Conservation (phyloP, 1,284 basidiomycete genomes). For the Ustilago esculenta region DNA sequence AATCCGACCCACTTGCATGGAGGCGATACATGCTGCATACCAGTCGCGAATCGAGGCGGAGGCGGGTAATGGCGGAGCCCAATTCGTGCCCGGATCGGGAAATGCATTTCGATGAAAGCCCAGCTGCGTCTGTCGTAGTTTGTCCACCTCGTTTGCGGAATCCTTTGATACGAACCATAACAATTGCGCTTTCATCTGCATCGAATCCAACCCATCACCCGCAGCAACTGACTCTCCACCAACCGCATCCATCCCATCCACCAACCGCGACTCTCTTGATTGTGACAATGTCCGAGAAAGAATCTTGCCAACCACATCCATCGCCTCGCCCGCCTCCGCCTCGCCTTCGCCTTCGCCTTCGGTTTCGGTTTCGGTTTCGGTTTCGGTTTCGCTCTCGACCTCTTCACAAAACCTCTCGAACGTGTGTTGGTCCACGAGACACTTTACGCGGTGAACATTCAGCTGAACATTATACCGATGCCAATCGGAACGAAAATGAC, state of each 20-base stretch:
- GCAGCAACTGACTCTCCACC: slow-evolving; percentile 59
- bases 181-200: slow-evolving; percentile 70
- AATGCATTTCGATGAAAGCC: slow-evolving; percentile 85
- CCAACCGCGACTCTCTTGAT: neutral
- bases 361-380: slow-evolving; percentile 47
- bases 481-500: slow-evolving; percentile 94
- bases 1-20: slow-evolving; percentile 64
- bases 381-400: slow-evolving; percentile 40
- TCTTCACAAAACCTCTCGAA: slow-evolving; percentile 53
- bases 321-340: slow-evolving; percentile 38
- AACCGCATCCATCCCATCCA: slow-evolving; percentile 6
- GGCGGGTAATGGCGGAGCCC: slow-evolving; percentile 20
- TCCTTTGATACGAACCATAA: slow-evolving; percentile 87
- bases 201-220: slow-evolving; percentile 72
- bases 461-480: slow-evolving; percentile 94
- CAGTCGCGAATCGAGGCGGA: slow-evolving; percentile 17
- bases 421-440: slow-evolving; percentile 28
- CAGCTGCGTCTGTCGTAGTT: slow-evolving; percentile 78
- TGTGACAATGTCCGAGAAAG: slow-evolving; percentile 41
- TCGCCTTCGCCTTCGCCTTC: slow-evolving; percentile 45
- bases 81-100: slow-evolving; percentile 68
- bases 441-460: slow-evolving; percentile 24
- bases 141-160: slow-evolving; percentile 16
- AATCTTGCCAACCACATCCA: slow-evolving; percentile 52
- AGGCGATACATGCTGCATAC: slow-evolving; percentile 69